These are phyloP conservation scores for Pseudozyma hubeiensis DNA, from an alignment of 1,284 basidiomycete genomes.

Conservation along the genomic window DNA sequence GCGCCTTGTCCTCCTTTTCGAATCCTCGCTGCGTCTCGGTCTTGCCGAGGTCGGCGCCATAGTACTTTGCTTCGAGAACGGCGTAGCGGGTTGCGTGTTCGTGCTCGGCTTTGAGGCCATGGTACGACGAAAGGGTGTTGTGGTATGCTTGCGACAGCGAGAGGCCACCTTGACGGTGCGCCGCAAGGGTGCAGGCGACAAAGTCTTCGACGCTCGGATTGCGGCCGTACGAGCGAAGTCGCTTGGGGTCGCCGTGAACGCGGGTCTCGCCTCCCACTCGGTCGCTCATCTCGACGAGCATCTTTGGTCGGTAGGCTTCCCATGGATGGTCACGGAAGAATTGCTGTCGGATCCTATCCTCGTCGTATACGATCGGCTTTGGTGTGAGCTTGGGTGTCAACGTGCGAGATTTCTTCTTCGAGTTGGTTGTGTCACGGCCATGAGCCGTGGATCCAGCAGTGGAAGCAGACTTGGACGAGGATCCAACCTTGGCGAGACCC, in stretches of 20 bases:
- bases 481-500: conserved; percentile 16
- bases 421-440: conserved; percentile 52
- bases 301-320: conserved; percentile 85
- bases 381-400: conserved; percentile 74
- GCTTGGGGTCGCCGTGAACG: conserved; percentile 74
- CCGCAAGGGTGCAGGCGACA: conserved; percentile 81
- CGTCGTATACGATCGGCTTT: conserved; percentile 80
- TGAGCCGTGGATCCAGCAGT: conserved; percentile 12
- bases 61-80: conserved; percentile 80
- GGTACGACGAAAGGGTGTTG: conserved; percentile 61
- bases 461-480: conserved; percentile 28
- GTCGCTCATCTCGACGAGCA: conserved; percentile 77
- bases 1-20: conserved; percentile 56
- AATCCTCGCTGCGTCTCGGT: conserved; percentile 60
- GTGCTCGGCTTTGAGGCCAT: conserved; percentile 72
- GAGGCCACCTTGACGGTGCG: conserved; percentile 77
- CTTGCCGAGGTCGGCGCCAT: conserved; percentile 78
- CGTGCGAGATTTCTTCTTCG: conserved; percentile 67
- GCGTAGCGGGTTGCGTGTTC: conserved; percentile 83
- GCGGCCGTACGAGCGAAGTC: conserved; percentile 56
- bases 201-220: conserved; percentile 90
- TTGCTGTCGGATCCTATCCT: conserved; percentile 86
- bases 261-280: conserved; percentile 72
- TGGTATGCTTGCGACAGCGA: conserved; percentile 84
- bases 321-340: conserved; percentile 98